A percentile compares a stretch with the other conserved stretches of the same genome.
Conservation (phyloP, 2,329 filamentous ascomycete species). For the Penicillium sp. region DNA sequence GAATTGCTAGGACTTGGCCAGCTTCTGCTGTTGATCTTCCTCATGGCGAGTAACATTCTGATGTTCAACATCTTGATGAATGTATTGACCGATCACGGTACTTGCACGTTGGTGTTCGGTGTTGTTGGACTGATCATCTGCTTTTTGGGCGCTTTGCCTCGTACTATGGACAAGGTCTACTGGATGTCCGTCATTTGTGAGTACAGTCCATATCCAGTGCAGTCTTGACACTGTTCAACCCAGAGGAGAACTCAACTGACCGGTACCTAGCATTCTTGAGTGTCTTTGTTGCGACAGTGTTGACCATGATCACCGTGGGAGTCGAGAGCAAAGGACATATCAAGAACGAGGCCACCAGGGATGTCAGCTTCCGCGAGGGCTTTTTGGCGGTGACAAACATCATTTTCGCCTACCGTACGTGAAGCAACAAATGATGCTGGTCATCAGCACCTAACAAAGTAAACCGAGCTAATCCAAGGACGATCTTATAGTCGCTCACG, state of each 20-base stretch:
- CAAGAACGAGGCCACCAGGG: conserved; percentile 36
- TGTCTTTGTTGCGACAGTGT: conserved; percentile 60
- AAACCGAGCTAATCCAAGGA: neutral
- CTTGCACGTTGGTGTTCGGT: conserved; percentile 63
- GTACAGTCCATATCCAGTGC: conserved; percentile 5
- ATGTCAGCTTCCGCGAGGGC: conserved; percentile 51
- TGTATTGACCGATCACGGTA: conserved; percentile 58
- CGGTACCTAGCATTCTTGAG: conserved; percentile 55
- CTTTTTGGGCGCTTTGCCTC: conserved; percentile 58
- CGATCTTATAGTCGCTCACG: conserved; percentile 49
- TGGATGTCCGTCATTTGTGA: conserved; percentile 59
- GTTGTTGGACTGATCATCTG: conserved; percentile 59
- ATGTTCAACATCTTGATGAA: conserved; percentile 68
- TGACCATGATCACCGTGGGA: conserved; percentile 66
- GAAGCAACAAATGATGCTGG: neutral
- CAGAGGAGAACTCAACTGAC: conserved; percentile 2
- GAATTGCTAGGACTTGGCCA: conserved; percentile 63
- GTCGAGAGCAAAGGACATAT: conserved; percentile 46
- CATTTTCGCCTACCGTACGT: conserved; percentile 62
- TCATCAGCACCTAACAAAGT: neutral
- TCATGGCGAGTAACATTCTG: conserved; percentile 68
- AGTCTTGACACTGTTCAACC: neutral
- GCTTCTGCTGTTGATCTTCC: conserved; percentile 63
- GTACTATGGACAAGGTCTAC: conserved; percentile 61
- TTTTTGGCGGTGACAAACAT: conserved; percentile 66